Base-by-base conservation (phyloP, 176 grass and related monocot species). In the Triticum urartu region DNA sequence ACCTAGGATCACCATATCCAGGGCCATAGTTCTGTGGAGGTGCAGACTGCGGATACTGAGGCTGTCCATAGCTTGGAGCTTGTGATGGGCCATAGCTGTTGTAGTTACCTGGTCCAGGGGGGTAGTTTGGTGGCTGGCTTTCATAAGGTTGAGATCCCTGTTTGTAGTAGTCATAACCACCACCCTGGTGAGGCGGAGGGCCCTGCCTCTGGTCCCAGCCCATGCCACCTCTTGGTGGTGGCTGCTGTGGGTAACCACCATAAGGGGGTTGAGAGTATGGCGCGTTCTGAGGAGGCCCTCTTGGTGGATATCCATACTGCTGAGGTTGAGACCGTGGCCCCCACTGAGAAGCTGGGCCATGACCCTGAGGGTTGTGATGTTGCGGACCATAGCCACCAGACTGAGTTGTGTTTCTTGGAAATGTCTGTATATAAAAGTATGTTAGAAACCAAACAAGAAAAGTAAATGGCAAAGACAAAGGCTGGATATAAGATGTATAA, bases 191-290 rank as follows among this genome's bases (percentile, higher is more conserved):
- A 17, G 68, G 77, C 5, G 92, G 91, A 38, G 89, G 87, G 58
- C 86, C 88, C 48, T 84, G 88, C 80, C 94, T 91, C 78, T 92
- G 91, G 66, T 95, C 92, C 91, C 93, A 91, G 76, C 90, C 84
- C 86, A 75, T 86, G 30, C 90, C 88, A 50, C 90, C 89, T 81
- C 94, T 90, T 68, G 88, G 79, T 59, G 89, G 68, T 78, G 78
- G 76, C 80, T 92, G 88, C 14, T 84, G 92, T 2, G 85, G 89
- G 50, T 94, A 92, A 45, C 86, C 88, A 21, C 90, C 78, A 62
- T 92, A 97, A 24, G 82, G 82, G 21, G 82, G 82, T 79, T 92
- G 90, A 48, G 87, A 85, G 64, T 94, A 93, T 56, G 85, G 70
- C n/a, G 67, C 82, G 42, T 94, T 87, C 77, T 91, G 90, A 87